phyloP scores from a whole-genome alignment of 345 rosid genomes.

The Eucalyptus tenuipes region DNA sequence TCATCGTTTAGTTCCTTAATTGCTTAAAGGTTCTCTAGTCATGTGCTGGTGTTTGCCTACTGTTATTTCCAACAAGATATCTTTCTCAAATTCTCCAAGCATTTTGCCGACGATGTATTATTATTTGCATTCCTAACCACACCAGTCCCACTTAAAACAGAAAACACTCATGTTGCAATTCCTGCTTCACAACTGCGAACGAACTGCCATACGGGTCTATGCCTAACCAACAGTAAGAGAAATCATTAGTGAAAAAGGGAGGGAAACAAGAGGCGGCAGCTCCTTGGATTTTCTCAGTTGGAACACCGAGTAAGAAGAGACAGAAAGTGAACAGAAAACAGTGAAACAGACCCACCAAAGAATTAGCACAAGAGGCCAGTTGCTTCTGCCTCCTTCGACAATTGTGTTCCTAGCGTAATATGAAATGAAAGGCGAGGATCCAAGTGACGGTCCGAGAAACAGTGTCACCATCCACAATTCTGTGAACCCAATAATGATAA shows the following conservation, averaged over 20 bases:
- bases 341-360: constrained; percentile 32
- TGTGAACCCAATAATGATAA: constrained; percentile 3
- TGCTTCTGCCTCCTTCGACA: constrained; percentile 1
- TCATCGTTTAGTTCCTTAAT: neutral
- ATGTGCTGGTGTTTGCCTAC: neutral
- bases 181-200: too few relatives aligned
- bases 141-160: neutral
- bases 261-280: constrained; percentile 3
- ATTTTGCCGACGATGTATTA: neutral
- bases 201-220: too few relatives aligned
- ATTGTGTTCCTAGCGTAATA: neutral
- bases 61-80: neutral
- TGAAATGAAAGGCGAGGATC: constrained; percentile 23
- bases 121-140: neutral
- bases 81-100: neutral
- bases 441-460: constrained; percentile 4
- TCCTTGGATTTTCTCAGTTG: constrained; percentile 3
- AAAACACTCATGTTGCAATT: neutral
- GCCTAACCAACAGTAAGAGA: too few relatives aligned
- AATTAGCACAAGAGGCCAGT: constrained; percentile 28
- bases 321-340: constrained; percentile 6
- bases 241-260: too few relatives aligned
- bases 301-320: constrained; percentile 1
- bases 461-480: neutral
- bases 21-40: neutral